phyloP scores from a whole-genome alignment of 2,329 filamentous ascomycete genomes.

The Ampelomyces quisqualis region DNA sequence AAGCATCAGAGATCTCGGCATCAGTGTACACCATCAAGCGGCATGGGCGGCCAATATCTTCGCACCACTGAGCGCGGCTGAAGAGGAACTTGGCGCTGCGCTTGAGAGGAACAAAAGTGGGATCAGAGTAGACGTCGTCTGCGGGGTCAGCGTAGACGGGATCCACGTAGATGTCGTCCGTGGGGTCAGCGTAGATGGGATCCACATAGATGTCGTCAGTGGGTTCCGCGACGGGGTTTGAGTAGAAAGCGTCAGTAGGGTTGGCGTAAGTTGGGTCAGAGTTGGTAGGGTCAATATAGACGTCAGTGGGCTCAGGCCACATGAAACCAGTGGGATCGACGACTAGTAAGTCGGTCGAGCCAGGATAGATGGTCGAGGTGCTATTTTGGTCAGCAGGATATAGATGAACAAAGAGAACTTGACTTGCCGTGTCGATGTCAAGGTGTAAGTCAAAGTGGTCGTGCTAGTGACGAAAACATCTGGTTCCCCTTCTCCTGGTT shows the following conservation, averaged over 20 bases:
- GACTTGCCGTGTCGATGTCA: neutral
- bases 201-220: neutral
- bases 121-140: neutral
- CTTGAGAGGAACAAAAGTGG: neutral
- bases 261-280: too few relatives aligned
- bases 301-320: too few relatives aligned
- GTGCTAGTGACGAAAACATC: neutral
- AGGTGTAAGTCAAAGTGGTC: neutral
- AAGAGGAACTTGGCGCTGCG: neutral
- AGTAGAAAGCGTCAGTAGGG: neutral
- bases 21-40: conserved; percentile 14
- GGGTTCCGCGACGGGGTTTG: neutral
- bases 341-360: too few relatives aligned
- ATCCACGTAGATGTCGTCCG: neutral
- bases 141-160: too few relatives aligned
- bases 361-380: neutral
- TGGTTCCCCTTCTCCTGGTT: too few relatives aligned
- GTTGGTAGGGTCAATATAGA: too few relatives aligned
- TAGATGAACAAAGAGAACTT: neutral
- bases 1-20: conserved; percentile 11
- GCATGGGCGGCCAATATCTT: conserved; percentile 12
- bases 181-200: neutral
- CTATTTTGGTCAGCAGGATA: neutral
- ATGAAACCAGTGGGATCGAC: too few relatives aligned
- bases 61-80: conserved; percentile 11